These are phyloP conservation scores for Populus euphratica DNA, from an alignment of 345 rosid species.

Conservation along the genomic window DNA sequence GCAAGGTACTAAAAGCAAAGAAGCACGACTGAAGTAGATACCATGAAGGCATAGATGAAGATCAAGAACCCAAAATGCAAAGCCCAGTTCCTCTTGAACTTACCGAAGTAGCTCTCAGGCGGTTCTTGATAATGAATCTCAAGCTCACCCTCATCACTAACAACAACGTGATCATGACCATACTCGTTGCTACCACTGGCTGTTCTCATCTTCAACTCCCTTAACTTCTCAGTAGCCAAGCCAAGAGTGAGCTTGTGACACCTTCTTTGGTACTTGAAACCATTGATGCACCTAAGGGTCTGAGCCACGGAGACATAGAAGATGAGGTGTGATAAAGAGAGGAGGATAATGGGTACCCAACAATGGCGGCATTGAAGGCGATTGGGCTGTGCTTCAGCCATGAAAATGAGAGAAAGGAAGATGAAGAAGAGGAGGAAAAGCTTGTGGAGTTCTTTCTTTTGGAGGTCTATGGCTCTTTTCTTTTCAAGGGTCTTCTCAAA, in stretches of 20 bases:
- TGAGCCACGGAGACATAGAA: slow-evolving; percentile 95
- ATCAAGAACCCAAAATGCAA: slow-evolving; percentile 86
- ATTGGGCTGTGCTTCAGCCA: slow-evolving; percentile 47
- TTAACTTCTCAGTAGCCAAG: slow-evolving; percentile 81
- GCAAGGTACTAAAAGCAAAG: slow-evolving; percentile 59
- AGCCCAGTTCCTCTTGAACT: slow-evolving; percentile 98
- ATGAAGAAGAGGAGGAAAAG: slow-evolving; percentile 87
- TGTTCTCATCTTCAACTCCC: slow-evolving; percentile 64
- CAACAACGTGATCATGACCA: slow-evolving; percentile 18
- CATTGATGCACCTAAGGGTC: slow-evolving; percentile 89
- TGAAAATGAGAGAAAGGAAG: slow-evolving; percentile 66
- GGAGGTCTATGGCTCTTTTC: slow-evolving; percentile 88
- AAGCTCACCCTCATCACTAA: slow-evolving; percentile 62
- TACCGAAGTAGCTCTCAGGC: slow-evolving; percentile 82
- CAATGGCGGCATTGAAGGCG: slow-evolving; percentile 91
- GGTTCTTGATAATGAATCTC: slow-evolving; percentile 98
- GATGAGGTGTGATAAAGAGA: slow-evolving; percentile 77
- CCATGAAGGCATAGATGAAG: slow-evolving; percentile 73
- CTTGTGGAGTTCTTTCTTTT: slow-evolving; percentile 92
- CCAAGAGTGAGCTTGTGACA: slow-evolving; percentile 96
- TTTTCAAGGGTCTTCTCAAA: slow-evolving; percentile 96
- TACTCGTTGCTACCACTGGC: slow-evolving; percentile 33
- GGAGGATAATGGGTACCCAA: slow-evolving; percentile 74
- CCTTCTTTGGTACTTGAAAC: slow-evolving; percentile 94
- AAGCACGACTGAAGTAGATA: slow-evolving; percentile 70